Conservation (phyloP, 768 basidiomycete species). For the Amyloporia xantha region DNA sequence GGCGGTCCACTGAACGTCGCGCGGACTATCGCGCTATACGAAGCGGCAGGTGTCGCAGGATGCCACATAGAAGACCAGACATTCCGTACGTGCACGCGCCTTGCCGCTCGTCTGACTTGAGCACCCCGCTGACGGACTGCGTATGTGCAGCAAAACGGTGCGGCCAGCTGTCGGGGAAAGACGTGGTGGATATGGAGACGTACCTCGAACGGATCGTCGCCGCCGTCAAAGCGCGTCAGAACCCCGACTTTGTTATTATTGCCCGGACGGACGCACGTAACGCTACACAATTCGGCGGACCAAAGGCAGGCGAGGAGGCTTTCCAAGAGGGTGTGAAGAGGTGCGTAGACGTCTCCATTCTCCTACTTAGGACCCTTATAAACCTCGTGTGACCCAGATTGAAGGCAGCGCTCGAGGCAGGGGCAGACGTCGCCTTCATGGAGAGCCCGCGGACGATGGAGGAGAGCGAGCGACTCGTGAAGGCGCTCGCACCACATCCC, state of each 20-base stretch:
- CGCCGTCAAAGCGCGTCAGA: slow-evolving; percentile 16
- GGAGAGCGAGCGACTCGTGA: slow-evolving; percentile 19
- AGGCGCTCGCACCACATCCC: slow-evolving; percentile 20
- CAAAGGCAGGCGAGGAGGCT: slow-evolving; percentile 21
- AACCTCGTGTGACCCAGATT: slow-evolving; percentile 2
- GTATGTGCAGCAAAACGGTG: slow-evolving; percentile 21
- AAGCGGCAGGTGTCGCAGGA: slow-evolving; percentile 20
- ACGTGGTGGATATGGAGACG: slow-evolving; percentile 18
- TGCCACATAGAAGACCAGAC: slow-evolving; percentile 24
- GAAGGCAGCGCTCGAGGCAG: slow-evolving; percentile 18
- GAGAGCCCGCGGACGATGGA: slow-evolving; percentile 22
- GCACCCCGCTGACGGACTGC: background rate
- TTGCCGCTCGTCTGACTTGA: background rate
- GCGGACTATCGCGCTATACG: slow-evolving; percentile 19
- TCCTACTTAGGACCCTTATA: background rate
- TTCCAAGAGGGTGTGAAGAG: slow-evolving; percentile 22
- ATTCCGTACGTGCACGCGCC: slow-evolving; percentile 11
- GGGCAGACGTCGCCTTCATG: slow-evolving; percentile 24
- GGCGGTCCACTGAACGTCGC: slow-evolving; percentile 21
- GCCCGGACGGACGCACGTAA: slow-evolving; percentile 22
- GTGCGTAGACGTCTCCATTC: background rate
- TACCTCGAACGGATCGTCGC: slow-evolving; percentile 22
- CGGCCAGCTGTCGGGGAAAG: slow-evolving; percentile 21
- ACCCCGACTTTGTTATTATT: slow-evolving; percentile 20
- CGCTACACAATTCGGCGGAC: slow-evolving; percentile 17